Conservation (phyloP, 768 basidiomycete species). For the Suillus subluteus region DNA sequence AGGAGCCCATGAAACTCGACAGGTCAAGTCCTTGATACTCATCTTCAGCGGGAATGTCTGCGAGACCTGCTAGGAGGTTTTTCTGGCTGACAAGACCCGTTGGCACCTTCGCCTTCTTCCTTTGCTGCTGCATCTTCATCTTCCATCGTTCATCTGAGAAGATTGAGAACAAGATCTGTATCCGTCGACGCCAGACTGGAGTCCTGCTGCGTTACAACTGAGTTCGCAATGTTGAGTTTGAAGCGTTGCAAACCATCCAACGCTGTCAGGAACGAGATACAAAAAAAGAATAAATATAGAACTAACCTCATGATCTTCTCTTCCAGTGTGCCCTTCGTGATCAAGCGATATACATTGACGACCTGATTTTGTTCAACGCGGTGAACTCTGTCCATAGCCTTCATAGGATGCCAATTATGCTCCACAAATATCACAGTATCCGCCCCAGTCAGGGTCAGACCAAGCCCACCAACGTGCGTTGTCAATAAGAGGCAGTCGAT, state of each 20-base stretch:
- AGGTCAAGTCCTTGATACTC: conserved; percentile 91
- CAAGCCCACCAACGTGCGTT: conserved; percentile 95
- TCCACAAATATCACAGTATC: conserved; percentile 99
- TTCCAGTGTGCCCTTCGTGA: conserved; percentile 96
- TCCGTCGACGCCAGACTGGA: too few relatives aligned
- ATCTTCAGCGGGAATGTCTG: conserved; percentile 89
- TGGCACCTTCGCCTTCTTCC: too few relatives aligned
- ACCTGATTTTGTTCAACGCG: conserved; percentile 98
- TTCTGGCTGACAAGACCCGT: too few relatives aligned
- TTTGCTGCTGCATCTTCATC: too few relatives aligned
- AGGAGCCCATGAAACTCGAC: conserved; percentile 86
- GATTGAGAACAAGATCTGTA: too few relatives aligned
- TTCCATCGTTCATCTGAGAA: too few relatives aligned
- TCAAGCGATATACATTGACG: conserved; percentile 96
- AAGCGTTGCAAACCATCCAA: too few relatives aligned
- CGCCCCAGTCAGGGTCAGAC: conserved; percentile 94
- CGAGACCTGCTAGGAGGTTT: too few relatives aligned
- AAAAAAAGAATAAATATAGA: neutral
- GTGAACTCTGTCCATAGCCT: conserved; percentile 99
- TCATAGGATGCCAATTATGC: conserved; percentile 99
- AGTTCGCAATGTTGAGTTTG: too few relatives aligned
- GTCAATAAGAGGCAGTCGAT: conserved; percentile 97
- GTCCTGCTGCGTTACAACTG: too few relatives aligned
- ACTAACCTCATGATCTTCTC: conserved; percentile 99
- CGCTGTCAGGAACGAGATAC: too few relatives aligned